phyloP scores from a whole-genome alignment of 768 basidiomycete genomes.

The Cystofilobasidium ferigula region DNA sequence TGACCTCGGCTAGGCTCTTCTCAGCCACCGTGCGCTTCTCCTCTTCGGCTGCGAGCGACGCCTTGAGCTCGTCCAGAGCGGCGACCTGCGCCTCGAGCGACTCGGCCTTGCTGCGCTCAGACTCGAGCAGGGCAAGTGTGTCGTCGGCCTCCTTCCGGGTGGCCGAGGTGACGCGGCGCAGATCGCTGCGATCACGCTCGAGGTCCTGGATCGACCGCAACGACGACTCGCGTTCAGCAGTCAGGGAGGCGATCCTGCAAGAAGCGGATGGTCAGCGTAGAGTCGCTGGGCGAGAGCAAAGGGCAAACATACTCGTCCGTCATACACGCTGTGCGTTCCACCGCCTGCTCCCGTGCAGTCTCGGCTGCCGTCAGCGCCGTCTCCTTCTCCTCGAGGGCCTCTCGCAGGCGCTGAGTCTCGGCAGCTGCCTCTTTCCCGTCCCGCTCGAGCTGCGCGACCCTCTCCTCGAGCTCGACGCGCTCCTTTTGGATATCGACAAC shows the following conservation, averaged over 20 bases:
- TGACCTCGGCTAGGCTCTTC: slow-evolving; percentile 50
- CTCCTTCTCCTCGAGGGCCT: slow-evolving; percentile 36
- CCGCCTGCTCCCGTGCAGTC: slow-evolving; percentile 54
- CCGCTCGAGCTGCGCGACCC: slow-evolving; percentile 44
- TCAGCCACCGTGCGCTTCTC: slow-evolving; percentile 47
- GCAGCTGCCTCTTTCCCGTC: not conserved
- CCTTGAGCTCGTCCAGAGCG: slow-evolving; percentile 31
- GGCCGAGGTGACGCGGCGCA: not conserved
- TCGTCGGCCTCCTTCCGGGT: slow-evolving; percentile 4
- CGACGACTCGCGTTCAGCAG: not conserved
- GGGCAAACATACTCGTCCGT: slow-evolving; percentile 3
- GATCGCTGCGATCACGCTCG: slow-evolving; percentile 1
- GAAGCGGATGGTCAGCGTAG: not conserved
- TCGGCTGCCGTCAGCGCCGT: slow-evolving; percentile 49
- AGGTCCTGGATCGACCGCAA: not conserved
- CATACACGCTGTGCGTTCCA: slow-evolving; percentile 28
- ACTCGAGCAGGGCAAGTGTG: not conserved
- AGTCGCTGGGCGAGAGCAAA: not conserved
- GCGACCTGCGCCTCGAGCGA: not conserved
- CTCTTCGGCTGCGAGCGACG: slow-evolving; percentile 45
- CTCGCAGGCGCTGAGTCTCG: not conserved
- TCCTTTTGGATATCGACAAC: slow-evolving; percentile 66
- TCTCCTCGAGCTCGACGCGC: slow-evolving; percentile 59
- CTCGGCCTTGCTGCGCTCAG: not conserved
- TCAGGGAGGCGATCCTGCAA: not conserved